Conservation (phyloP, 2,329 filamentous ascomycete genomes). For the Ophiostoma sp. region DNA sequence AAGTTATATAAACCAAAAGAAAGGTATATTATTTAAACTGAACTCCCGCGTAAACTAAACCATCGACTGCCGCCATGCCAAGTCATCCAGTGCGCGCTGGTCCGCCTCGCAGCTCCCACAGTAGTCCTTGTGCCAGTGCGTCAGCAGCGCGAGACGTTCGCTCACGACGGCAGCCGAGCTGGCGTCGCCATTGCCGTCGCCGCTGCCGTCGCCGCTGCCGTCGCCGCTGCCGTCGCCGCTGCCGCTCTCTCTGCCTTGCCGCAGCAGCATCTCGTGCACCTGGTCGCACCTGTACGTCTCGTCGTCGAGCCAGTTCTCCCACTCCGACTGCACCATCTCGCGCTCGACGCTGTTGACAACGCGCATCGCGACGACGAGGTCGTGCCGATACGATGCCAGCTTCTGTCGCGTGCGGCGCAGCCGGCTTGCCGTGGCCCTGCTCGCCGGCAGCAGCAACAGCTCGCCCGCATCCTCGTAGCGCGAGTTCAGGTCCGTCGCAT, state of each 20-base stretch:
- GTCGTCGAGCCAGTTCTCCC: slow-evolving; percentile 83
- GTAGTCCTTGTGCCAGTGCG: slow-evolving; percentile 48
- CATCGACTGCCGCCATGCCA: slow-evolving; percentile 22
- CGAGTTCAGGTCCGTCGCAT: slow-evolving; percentile 53
- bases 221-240: slow-evolving; percentile 20
- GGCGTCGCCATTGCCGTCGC: neutral
- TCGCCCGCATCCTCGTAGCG: slow-evolving; percentile 50
- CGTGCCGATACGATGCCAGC: slow-evolving; percentile 78
- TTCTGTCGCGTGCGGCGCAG: slow-evolving; percentile 76
- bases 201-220: slow-evolving; percentile 19
- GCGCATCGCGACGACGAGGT: slow-evolving; percentile 82
- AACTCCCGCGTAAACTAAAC: slow-evolving; percentile 6
- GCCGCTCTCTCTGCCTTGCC: slow-evolving; percentile 13
- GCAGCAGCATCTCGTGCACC: slow-evolving; percentile 42
- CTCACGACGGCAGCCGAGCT: slow-evolving; percentile 22
- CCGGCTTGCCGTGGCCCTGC: slow-evolving; percentile 54
- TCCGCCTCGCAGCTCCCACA: slow-evolving; percentile 53
- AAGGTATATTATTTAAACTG: neutral
- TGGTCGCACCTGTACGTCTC: slow-evolving; percentile 72
- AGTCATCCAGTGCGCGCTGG: slow-evolving; percentile 30
- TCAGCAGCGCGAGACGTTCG: slow-evolving; percentile 37
- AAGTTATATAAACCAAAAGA: neutral
- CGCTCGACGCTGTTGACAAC: slow-evolving; percentile 84
- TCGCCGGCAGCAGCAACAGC: slow-evolving; percentile 43
- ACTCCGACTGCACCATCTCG: slow-evolving; percentile 80